A percentile compares a stretch with the other conserved stretches of the same genome.
Conservation (phyloP, 345 rosid species). For the Noccaea bulbosa region DNA sequence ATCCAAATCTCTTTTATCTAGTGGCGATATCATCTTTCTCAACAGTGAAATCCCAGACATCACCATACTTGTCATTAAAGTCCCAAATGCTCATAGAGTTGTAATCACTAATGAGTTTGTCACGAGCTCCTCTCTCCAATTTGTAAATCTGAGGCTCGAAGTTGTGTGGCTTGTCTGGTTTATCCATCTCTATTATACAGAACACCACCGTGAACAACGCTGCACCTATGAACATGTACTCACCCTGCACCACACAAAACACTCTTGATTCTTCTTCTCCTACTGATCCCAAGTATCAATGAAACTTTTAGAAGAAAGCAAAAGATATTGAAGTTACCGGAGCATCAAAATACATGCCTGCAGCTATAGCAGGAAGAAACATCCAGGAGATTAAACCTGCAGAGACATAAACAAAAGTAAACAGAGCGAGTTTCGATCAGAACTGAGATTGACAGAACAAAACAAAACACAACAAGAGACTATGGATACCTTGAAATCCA, state of each 20-base stretch:
- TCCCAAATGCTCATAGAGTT: constrained; percentile 92
- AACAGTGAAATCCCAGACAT: constrained; percentile 89
- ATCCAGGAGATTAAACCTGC: constrained; percentile 80
- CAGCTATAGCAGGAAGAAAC: constrained; percentile 83
- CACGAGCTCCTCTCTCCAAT: constrained; percentile 89
- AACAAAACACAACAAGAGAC: background rate
- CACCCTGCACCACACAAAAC: constrained; percentile 54
- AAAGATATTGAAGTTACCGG: constrained; percentile 53
- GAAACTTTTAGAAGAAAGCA: background rate
- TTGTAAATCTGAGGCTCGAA: constrained; percentile 92
- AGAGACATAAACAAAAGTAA: constrained; percentile 1
- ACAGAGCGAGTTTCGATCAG: constrained; percentile 12
- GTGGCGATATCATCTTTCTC: constrained; percentile 63
- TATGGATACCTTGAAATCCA: constrained; percentile 70
- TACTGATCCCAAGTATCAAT: background rate
- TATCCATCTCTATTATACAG: constrained; percentile 82
- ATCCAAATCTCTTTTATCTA: constrained; percentile 41
- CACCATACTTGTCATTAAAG: constrained; percentile 89
- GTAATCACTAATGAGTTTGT: constrained; percentile 81
- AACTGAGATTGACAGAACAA: background rate
- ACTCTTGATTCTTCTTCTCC: constrained; percentile 9
- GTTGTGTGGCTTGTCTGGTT: constrained; percentile 89
- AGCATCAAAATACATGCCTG: constrained; percentile 68
- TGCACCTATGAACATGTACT: constrained; percentile 83
- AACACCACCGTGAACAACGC: constrained; percentile 67